A percentile compares a stretch with the other conserved stretches of the same genome.
These are phyloP conservation scores for Luffa acutangula DNA, from an alignment of 306 rosid species.

Conservation along the genomic window DNA sequence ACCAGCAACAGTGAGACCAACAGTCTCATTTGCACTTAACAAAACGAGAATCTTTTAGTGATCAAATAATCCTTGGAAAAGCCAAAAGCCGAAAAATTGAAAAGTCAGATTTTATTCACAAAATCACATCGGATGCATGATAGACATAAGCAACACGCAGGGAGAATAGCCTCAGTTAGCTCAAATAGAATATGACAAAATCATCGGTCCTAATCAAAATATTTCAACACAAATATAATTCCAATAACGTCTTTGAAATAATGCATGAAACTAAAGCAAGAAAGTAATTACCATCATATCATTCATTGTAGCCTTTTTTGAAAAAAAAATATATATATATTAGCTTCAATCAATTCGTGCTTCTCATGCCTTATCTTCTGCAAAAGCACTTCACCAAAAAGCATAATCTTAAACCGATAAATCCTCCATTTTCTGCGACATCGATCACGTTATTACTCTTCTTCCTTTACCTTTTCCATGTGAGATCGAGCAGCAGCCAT, in stretches of 20 bases:
- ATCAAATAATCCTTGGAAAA: background rate
- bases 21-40: background rate
- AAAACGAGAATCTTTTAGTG: background rate
- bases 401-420: background rate
- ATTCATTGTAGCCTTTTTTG: background rate
- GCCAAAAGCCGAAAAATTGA: background rate
- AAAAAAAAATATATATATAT: background rate
- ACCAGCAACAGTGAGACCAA: background rate
- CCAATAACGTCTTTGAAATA: background rate
- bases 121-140: background rate
- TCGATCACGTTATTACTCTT: background rate
- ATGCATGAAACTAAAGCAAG: background rate
- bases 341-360: background rate
- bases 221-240: background rate
- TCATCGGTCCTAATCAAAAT: background rate
- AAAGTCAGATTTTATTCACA: background rate
- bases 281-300: background rate
- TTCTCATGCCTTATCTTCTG: background rate
- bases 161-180: background rate
- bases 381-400: background rate
- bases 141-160: background rate
- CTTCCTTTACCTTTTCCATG: background rate
- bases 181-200: background rate
- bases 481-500: background rate
- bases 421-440: background rate